Percentiles rank a stretch among this genome's conserved stretches.
phyloP scores from a whole-genome alignment of 345 rosid genomes.

The Populus nigra region DNA sequence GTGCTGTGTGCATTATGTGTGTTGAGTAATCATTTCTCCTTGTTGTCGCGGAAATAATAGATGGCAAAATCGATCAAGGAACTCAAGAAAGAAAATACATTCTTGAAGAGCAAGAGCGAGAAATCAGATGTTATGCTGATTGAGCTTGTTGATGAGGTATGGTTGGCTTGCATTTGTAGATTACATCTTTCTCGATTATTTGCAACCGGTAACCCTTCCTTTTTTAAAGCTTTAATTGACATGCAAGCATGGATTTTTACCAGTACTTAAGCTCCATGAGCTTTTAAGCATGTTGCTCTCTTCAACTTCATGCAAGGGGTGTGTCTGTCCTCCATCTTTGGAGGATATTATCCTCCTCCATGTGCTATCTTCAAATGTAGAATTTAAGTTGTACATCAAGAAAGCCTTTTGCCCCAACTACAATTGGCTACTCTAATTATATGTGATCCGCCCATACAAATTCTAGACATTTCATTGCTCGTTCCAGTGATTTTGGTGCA shows the following conservation, averaged over 20 bases:
- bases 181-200: not conserved
- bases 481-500: too few relatives aligned
- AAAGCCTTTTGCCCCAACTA: too few relatives aligned
- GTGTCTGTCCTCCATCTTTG: not conserved
- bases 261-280: too few relatives aligned
- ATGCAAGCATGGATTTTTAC: too few relatives aligned
- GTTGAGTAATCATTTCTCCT: slow-evolving; percentile 3
- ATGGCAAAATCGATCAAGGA: slow-evolving; percentile 88
- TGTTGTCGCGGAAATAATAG: slow-evolving; percentile 29
- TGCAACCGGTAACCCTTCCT: not conserved
- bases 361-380: not conserved
- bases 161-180: not conserved
- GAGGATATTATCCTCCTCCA: not conserved
- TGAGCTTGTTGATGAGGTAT: slow-evolving; percentile 88
- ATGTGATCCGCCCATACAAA: not conserved
- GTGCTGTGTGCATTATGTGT: not conserved
- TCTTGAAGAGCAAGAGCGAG: slow-evolving; percentile 86
- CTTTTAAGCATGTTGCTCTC: not conserved
- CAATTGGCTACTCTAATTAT: not conserved
- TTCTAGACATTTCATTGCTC: too few relatives aligned
- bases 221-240: too few relatives aligned
- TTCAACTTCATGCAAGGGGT: not conserved
- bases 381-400: not conserved
- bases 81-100: slow-evolving; percentile 76
- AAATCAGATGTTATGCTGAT: slow-evolving; percentile 71